Conservation (phyloP, 495 filamentous ascomycete genomes). For the Neurospora sp. region DNA sequence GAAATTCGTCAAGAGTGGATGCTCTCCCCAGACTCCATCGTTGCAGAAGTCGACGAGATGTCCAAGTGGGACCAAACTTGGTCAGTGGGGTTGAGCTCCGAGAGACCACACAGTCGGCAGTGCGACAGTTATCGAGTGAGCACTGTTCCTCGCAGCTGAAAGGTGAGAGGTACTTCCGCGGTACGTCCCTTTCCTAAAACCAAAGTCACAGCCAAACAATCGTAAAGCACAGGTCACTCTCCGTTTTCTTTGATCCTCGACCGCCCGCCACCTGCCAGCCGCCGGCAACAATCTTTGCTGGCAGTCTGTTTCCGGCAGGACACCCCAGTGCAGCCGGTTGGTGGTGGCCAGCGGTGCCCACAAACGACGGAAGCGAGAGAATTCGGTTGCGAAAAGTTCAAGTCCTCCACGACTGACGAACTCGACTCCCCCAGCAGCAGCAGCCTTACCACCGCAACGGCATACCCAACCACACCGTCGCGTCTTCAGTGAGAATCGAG, state of each 20-base stretch:
- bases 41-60: background rate
- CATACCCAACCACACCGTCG: slow-evolving; percentile 3
- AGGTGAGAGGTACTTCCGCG: background rate
- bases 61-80: background rate
- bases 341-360: slow-evolving; percentile 11
- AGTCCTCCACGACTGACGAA: slow-evolving; percentile 3
- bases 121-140: background rate
- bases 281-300: background rate
- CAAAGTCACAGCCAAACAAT: background rate
- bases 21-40: background rate
- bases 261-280: background rate
- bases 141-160: background rate
- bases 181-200: background rate
- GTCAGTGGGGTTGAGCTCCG: background rate
- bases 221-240: background rate
- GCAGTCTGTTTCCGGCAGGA: background rate
- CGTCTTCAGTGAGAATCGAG: background rate
- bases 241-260: background rate
- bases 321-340: background rate
- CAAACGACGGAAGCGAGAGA: slow-evolving; percentile 23
- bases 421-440: slow-evolving; percentile 1
- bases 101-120: background rate
- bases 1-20: background rate
- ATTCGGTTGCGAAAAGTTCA: slow-evolving; percentile 12
- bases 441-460: background rate